A percentile compares a stretch with the other conserved stretches of the same genome.
Evolutionary conservation across 495 filamentous ascomycete genomes (phyloP).

Genomic region (Parachaetomium inaequale): DNA sequence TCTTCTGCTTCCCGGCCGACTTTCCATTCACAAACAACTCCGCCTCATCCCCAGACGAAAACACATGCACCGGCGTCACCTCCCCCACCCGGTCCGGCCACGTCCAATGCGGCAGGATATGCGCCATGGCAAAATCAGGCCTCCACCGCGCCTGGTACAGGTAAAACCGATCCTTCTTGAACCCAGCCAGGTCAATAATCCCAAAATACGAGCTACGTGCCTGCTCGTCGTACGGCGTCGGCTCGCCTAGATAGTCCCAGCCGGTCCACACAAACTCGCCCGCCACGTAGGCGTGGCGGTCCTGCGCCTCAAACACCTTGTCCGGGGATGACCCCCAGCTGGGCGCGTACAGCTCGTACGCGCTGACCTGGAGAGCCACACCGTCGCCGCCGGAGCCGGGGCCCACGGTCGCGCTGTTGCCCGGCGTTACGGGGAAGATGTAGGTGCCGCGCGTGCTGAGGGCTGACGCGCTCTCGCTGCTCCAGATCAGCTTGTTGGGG

Average conservation of each 20-base stretch:
- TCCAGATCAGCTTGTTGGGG: conserved; percentile 46
- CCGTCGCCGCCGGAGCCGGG: conserved; percentile 17
- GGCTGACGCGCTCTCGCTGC: conserved; percentile 40
- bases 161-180: conserved; percentile 49
- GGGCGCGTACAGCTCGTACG: conserved; percentile 47
- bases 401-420: conserved; percentile 29
- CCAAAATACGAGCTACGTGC: conserved; percentile 48
- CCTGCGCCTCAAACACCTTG: conserved; percentile 47
- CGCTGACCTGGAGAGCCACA: conserved; percentile 32
- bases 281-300: conserved; percentile 40
- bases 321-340: conserved; percentile 44
- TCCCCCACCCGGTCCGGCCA: conserved; percentile 43
- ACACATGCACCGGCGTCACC: conserved; percentile 50
- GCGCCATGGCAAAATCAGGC: conserved; percentile 38
- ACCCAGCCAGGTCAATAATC: conserved; percentile 50
- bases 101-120: conserved; percentile 51
- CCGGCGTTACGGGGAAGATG: conserved; percentile 46
- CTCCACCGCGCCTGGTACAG: conserved; percentile 49
- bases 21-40: conserved; percentile 51
- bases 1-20: conserved; percentile 37
- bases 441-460: conserved; percentile 48
- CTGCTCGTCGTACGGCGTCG: conserved; percentile 42
- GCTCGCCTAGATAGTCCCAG: conserved; percentile 51
- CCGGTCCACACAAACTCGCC: conserved; percentile 54
- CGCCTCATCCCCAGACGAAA: conserved; percentile 45